These are phyloP conservation scores for Picochlorum sp. DNA, from an alignment of 139 green algal genomes.

Conservation along the genomic window DNA sequence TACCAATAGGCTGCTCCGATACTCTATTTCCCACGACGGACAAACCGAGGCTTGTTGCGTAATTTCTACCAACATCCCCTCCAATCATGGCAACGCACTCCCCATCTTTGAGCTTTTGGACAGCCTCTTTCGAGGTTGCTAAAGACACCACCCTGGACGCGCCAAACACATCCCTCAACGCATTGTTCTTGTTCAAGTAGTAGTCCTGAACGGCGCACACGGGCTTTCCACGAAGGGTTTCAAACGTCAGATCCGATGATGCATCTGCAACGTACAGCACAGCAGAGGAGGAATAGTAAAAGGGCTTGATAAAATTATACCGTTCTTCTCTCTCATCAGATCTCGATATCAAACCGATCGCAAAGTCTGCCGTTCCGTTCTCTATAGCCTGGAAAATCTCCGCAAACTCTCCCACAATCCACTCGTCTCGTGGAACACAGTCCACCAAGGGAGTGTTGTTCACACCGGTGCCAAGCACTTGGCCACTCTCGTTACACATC, in stretches of 20 bases:
- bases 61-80: background rate
- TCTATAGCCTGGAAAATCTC: conserved; percentile 4
- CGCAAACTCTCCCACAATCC: conserved; percentile 1
- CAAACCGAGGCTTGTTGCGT: background rate
- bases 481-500: conserved; percentile 7
- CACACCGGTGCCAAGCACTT: background rate
- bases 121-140: background rate
- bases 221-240: background rate
- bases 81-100: background rate
- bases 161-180: background rate
- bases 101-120: conserved; percentile 1
- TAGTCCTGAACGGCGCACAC: background rate
- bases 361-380: conserved; percentile 7
- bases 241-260: conserved; percentile 5
- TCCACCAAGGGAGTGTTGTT: conserved; percentile 5
- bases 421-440: conserved; percentile 1
- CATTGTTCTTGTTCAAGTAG: conserved; percentile 3
- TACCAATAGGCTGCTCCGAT: background rate
- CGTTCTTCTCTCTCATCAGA: background rate
- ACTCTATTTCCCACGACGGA: background rate
- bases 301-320: conserved; percentile 1
- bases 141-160: background rate
- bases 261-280: background rate
- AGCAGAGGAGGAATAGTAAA: conserved; percentile 1
- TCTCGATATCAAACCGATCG: conserved; percentile 4